A percentile compares a stretch with the other conserved stretches of the same genome.
These are phyloP conservation scores for Peziza echinospora DNA, from an alignment of 495 filamentous ascomycete species.

Conservation along the genomic window DNA sequence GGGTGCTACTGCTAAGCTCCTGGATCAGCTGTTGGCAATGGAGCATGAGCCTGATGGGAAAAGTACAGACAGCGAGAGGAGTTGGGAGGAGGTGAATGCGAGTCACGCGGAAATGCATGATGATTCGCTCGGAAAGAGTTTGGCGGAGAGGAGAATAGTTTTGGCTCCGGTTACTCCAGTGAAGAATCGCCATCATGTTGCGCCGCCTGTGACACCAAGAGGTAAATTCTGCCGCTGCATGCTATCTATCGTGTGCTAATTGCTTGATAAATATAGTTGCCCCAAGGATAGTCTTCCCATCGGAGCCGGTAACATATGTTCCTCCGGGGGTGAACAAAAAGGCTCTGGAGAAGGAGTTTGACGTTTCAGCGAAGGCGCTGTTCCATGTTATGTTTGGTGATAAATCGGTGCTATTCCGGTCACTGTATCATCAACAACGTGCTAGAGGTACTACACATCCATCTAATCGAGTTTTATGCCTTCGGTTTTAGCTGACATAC, in stretches of 20 bases:
- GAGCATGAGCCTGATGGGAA: constrained; percentile 37
- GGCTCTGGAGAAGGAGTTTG: constrained; percentile 52
- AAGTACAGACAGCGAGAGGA: constrained; percentile 55
- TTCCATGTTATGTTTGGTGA: constrained; percentile 95
- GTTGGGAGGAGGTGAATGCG: constrained; percentile 68
- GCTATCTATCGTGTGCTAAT: too few species aligned
- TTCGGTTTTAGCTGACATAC: constrained; percentile 1
- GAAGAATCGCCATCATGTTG: too few species aligned
- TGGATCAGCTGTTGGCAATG: constrained; percentile 29
- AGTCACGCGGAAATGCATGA: constrained; percentile 13
- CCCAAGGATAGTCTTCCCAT: constrained; percentile 59
- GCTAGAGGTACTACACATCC: constrained; percentile 44
- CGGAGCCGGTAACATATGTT: constrained; percentile 59
- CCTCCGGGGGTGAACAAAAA: constrained; percentile 55
- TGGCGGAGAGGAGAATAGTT: too few species aligned
- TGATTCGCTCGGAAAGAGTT: constrained; percentile 4
- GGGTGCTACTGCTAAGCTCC: constrained; percentile 22
- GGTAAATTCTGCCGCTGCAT: too few species aligned
- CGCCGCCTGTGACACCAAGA: too few species aligned
- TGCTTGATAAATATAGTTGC: too few species aligned
- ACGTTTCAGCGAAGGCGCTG: constrained; percentile 74
- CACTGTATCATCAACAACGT: constrained; percentile 65
- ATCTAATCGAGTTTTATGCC: not conserved
- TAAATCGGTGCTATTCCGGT: constrained; percentile 80
- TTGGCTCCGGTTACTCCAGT: too few species aligned